These are phyloP conservation scores for Penicillium palitans DNA, from an alignment of 2,329 filamentous ascomycete genomes.

Conservation along the genomic window DNA sequence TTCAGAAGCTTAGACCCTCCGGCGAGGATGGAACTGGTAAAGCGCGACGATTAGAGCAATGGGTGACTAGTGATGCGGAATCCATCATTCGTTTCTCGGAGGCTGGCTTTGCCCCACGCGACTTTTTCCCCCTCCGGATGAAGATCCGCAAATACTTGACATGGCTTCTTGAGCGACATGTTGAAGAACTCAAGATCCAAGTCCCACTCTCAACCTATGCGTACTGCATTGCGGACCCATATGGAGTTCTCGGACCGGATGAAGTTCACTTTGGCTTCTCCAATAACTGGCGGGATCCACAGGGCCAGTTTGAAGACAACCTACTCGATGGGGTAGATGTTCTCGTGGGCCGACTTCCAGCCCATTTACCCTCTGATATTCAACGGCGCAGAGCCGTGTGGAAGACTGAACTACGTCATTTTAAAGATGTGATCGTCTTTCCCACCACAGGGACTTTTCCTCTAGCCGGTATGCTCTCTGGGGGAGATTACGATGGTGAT, in stretches of 20 bases:
- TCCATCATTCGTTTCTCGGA: slow-evolving; percentile 42
- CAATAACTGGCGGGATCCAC: slow-evolving; percentile 41
- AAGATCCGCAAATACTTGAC: slow-evolving; percentile 43
- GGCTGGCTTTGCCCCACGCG: slow-evolving; percentile 50
- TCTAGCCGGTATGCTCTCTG: slow-evolving; percentile 60
- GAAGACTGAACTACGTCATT: slow-evolving; percentile 53
- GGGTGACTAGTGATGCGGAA: slow-evolving; percentile 37
- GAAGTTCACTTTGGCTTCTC: slow-evolving; percentile 60
- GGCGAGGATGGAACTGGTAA: slow-evolving; percentile 27
- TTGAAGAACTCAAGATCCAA: slow-evolving; percentile 51
- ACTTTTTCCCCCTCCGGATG: slow-evolving; percentile 44
- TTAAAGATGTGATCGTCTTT: slow-evolving; percentile 61
- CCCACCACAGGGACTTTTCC: slow-evolving; percentile 53
- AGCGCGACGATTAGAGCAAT: slow-evolving; percentile 36
- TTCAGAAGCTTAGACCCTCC: slow-evolving; percentile 35
- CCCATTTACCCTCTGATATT: slow-evolving; percentile 59
- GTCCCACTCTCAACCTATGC: slow-evolving; percentile 55
- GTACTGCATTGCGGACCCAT: slow-evolving; percentile 59
- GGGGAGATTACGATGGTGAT: slow-evolving; percentile 67
- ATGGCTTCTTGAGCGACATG: slow-evolving; percentile 43
- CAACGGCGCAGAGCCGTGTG: slow-evolving; percentile 55
- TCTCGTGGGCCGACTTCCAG: slow-evolving; percentile 59
- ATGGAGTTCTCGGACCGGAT: slow-evolving; percentile 51
- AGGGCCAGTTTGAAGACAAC: slow-evolving; percentile 42
- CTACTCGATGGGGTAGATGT: slow-evolving; percentile 52